These are phyloP conservation scores for Tuber umbilicatum DNA, from an alignment of 495 filamentous ascomycete genomes.

Conservation along the genomic window DNA sequence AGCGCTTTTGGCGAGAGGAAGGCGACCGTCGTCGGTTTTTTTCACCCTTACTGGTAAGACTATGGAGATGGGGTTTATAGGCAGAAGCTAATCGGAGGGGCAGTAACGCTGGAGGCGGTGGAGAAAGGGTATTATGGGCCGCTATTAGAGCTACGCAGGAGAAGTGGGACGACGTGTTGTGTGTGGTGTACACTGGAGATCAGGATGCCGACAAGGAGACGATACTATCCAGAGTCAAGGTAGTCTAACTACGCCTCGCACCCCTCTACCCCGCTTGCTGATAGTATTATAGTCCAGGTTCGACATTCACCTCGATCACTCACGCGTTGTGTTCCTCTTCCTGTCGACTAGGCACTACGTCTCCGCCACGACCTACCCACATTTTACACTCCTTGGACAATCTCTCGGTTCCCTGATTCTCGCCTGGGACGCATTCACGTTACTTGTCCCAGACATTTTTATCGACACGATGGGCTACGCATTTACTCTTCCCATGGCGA, in stretches of 20 bases:
- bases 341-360: constrained; percentile 80
- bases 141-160: constrained; percentile 86
- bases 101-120: constrained; percentile 92
- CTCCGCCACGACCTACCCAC: constrained; percentile 74
- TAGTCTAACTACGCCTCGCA: constrained; percentile 34
- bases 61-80: constrained; percentile 1
- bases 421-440: constrained; percentile 86
- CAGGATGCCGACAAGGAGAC: constrained; percentile 71
- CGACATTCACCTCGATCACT: constrained; percentile 80
- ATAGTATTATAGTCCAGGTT: constrained; percentile 60
- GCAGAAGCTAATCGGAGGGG: constrained; percentile 18
- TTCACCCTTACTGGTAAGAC: constrained; percentile 89
- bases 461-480: constrained; percentile 98
- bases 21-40: constrained; percentile 69
- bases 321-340: constrained; percentile 81
- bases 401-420: constrained; percentile 78
- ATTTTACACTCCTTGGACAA: constrained; percentile 91
- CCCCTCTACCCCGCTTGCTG: constrained; percentile 10
- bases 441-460: constrained; percentile 87
- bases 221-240: constrained; percentile 72
- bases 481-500: constrained; percentile 74
- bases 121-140: constrained; percentile 94
- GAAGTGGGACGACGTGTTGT: constrained; percentile 79
- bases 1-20: constrained; percentile 6
- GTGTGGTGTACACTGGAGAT: constrained; percentile 90